Conservation (phyloP, 371 early-diverging fungal species). For the Globomyces sp. region DNA sequence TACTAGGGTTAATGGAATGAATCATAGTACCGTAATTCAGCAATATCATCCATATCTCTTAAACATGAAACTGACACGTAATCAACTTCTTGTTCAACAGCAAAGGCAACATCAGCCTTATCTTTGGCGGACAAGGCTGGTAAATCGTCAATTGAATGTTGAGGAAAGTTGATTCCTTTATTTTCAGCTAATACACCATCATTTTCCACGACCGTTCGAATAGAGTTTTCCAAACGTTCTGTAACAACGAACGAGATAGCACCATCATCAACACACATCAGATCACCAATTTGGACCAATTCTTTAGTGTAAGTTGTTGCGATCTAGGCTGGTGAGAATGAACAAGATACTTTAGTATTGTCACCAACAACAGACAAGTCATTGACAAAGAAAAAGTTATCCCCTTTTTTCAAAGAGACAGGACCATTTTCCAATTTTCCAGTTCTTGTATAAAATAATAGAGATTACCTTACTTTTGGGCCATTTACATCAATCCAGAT, state of each 20-base stretch:
- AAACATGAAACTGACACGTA: conserved; percentile 64
- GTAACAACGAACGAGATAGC: conserved; percentile 50
- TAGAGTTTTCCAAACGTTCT: conserved; percentile 41
- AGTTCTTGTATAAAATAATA: conserved; percentile 20
- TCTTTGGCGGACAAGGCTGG: conserved; percentile 56
- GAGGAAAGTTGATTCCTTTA: conserved; percentile 63
- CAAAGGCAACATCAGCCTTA: conserved; percentile 54
- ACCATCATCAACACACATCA: conserved; percentile 57
- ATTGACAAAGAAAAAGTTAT: conserved; percentile 52
- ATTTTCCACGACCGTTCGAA: conserved; percentile 43
- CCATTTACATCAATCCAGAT: conserved; percentile 56
- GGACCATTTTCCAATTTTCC: conserved; percentile 38
- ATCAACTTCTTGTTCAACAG: conserved; percentile 53
- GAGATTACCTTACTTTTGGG: conserved; percentile 55
- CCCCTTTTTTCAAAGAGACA: conserved; percentile 42
- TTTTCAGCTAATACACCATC: conserved; percentile 45
- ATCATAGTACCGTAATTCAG: conserved; percentile 40
- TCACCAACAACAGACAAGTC: conserved; percentile 49
- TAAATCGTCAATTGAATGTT: conserved; percentile 44
- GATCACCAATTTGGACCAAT: conserved; percentile 45
- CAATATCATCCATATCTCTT: conserved; percentile 48
- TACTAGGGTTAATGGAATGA: conserved; percentile 3
- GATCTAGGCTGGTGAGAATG: conserved; percentile 18
- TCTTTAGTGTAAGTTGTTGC: conserved; percentile 50
- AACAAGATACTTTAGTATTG: conserved; percentile 36